These are phyloP conservation scores for Hyphochytrium catenoides DNA, from an alignment of 352 stramenopile species.

Conservation along the genomic window DNA sequence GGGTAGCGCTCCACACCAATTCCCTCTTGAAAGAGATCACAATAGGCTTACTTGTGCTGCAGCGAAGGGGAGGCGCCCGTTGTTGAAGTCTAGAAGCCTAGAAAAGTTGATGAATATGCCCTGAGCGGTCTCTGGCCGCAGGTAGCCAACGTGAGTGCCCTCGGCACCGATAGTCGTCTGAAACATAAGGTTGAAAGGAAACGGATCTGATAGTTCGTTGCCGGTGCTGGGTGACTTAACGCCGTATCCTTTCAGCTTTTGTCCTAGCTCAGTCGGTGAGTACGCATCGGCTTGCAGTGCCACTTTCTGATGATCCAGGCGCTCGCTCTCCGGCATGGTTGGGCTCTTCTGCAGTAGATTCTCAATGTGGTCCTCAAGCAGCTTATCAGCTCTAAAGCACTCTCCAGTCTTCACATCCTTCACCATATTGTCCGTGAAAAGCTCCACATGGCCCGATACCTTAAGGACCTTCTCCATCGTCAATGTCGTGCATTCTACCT, in stretches of 20 bases:
- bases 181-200: slow-evolving; percentile 99
- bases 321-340: slow-evolving; percentile 22
- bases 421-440: slow-evolving; percentile 99
- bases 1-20: no score
- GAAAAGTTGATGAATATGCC: slow-evolving; percentile 98
- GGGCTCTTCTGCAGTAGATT: slow-evolving; percentile 76
- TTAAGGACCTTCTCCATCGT: slow-evolving; percentile 93
- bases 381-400: slow-evolving; percentile 97
- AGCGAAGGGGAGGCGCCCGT: slow-evolving; percentile 65
- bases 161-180: slow-evolving; percentile 95
- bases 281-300: slow-evolving; percentile 93
- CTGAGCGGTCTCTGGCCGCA: slow-evolving; percentile 95
- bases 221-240: slow-evolving; percentile 72
- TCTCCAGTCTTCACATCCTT: slow-evolving; percentile 89
- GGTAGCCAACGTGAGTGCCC: slow-evolving; percentile 83
- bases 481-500: slow-evolving; percentile 97
- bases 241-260: slow-evolving; percentile 74
- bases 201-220: slow-evolving; percentile 79
- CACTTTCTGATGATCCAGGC: slow-evolving; percentile 76
- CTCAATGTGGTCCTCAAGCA: slow-evolving; percentile 97
- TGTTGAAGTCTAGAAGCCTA: slow-evolving; percentile 92
- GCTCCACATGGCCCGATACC: slow-evolving; percentile 95
- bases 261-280: slow-evolving; percentile 86
- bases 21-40: no score
- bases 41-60: no score